Evolutionary conservation across 2,329 filamentous ascomycete species (phyloP).

Genomic region (Graphiopsis chlorocephala): DNA sequence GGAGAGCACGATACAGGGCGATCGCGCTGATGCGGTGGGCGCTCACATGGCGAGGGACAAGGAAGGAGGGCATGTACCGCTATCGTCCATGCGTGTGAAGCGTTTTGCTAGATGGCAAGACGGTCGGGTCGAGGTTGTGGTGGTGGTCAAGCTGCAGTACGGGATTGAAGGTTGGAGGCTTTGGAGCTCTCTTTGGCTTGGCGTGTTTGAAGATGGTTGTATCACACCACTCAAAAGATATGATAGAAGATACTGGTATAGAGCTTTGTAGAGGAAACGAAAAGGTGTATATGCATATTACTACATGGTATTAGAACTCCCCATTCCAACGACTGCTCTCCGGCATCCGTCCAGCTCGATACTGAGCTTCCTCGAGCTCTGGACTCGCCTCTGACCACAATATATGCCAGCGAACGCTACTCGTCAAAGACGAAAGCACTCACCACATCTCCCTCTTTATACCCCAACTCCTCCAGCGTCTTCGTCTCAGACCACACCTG

Average conservation of each 20-base stretch:
- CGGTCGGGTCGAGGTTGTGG: neutral
- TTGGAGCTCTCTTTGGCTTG: neutral
- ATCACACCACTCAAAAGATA: neutral
- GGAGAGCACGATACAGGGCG: slow-evolving; percentile 69
- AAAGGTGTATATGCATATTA: neutral
- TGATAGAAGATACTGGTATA: neutral
- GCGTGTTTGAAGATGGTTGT: neutral
- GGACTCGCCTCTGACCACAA: neutral
- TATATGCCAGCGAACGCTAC: neutral
- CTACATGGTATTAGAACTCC: neutral
- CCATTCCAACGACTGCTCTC: neutral
- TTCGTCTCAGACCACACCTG: slow-evolving; percentile 70
- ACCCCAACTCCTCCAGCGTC: slow-evolving; percentile 67
- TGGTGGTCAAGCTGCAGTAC: neutral
- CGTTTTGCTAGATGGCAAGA: neutral
- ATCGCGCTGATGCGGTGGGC: slow-evolving; percentile 59
- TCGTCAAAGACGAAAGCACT: slow-evolving; percentile 66
- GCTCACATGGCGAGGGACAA: slow-evolving; percentile 46
- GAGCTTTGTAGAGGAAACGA: neutral
- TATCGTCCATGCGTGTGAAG: slow-evolving; percentile 4
- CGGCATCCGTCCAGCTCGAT: neutral
- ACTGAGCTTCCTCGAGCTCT: slow-evolving; percentile 1
- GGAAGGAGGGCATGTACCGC: slow-evolving; percentile 30
- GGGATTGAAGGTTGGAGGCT: neutral
- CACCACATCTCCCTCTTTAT: slow-evolving; percentile 70